Conservation (phyloP, 2,329 filamentous ascomycete genomes). For the Didymella keratinophila region DNA sequence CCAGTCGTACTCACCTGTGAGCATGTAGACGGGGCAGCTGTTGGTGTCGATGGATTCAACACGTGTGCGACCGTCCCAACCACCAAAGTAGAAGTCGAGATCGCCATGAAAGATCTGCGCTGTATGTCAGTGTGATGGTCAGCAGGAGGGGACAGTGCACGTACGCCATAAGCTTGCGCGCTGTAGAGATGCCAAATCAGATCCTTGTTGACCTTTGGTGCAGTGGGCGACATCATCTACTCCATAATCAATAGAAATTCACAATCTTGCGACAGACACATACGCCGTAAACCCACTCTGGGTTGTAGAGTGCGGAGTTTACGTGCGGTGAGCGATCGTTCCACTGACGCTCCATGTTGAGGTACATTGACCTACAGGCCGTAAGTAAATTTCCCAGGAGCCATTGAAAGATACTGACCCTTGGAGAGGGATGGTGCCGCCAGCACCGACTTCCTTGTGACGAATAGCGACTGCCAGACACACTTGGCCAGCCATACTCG, state of each 20-base stretch:
- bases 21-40: constrained; percentile 60
- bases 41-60: constrained; percentile 57
- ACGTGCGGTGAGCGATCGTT: constrained; percentile 57
- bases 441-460: constrained; percentile 57
- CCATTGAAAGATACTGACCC: constrained; percentile 36
- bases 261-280: background rate
- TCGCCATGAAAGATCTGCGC: constrained; percentile 59
- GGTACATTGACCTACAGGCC: constrained; percentile 46
- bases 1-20: constrained; percentile 61
- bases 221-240: constrained; percentile 57
- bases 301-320: constrained; percentile 59
- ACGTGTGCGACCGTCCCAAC: constrained; percentile 58
- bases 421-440: constrained; percentile 58
- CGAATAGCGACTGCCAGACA: constrained; percentile 58
- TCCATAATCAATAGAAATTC: constrained; percentile 4
- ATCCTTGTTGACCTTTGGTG: constrained; percentile 56
- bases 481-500: constrained; percentile 61
- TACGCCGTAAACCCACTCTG: constrained; percentile 59
- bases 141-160: background rate
- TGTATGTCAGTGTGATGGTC: background rate
- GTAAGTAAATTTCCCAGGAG: constrained; percentile 23
- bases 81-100: constrained; percentile 61
- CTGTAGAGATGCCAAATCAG: constrained; percentile 61
- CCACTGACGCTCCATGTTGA: constrained; percentile 55
- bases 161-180: constrained; percentile 57